phyloP scores from a whole-genome alignment of 331 rosid species.

The Dryas integrifolia region DNA sequence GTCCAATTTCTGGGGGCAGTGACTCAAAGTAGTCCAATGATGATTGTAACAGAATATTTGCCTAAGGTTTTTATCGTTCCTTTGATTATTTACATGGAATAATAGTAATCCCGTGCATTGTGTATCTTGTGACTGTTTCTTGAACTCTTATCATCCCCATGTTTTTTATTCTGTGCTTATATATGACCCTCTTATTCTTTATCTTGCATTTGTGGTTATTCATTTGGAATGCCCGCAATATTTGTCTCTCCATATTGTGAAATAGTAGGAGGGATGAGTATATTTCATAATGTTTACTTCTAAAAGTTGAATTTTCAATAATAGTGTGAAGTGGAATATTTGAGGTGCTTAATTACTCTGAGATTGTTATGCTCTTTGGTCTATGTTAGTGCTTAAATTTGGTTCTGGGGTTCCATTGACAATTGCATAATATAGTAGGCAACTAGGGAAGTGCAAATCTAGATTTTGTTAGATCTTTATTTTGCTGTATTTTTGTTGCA shows the following conservation, averaged over 20 bases:
- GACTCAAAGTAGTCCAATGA: constrained; percentile 93
- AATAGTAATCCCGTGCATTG: background rate
- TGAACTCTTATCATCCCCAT: background rate
- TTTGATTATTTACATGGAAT: background rate
- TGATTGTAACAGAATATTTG: constrained; percentile 87
- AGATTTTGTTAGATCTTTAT: background rate
- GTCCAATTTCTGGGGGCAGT: constrained; percentile 98
- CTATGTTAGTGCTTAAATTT: background rate
- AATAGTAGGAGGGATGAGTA: background rate
- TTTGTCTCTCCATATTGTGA: background rate
- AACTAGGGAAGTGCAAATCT: background rate
- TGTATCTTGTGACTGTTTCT: background rate
- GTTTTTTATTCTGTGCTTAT: background rate
- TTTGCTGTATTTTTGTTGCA: constrained; percentile 24
- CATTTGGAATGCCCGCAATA: background rate
- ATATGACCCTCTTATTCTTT: background rate
- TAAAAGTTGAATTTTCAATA: background rate
- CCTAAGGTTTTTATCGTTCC: constrained; percentile 60
- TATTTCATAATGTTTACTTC: background rate
- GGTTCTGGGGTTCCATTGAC: background rate
- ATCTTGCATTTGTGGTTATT: too few relatives aligned
- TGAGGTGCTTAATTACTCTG: background rate
- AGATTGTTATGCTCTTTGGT: background rate
- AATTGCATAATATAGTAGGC: background rate
- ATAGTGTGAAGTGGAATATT: background rate